Evolutionary conservation across 176 grass and related monocot genomes (phyloP).

Genomic region (Canna indica): DNA sequence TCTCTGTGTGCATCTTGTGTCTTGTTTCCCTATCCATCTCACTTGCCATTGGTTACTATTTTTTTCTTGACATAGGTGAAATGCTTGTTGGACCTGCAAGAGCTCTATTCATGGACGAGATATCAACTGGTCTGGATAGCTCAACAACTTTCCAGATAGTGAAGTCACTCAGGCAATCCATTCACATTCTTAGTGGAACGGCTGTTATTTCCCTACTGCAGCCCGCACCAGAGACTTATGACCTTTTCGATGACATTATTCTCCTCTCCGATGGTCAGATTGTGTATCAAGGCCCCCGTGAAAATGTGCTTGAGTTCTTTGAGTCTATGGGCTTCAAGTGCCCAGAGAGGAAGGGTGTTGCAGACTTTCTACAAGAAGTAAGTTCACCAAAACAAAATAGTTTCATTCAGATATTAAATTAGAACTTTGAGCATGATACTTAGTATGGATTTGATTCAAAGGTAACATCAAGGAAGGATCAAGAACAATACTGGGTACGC

Average conservation of each 20-base stretch:
- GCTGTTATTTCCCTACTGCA: conserved; percentile 79
- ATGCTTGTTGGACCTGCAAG: conserved; percentile 81
- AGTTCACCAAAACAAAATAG: background rate
- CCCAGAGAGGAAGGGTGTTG: conserved; percentile 79
- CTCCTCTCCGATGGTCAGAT: conserved; percentile 79
- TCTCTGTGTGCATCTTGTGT: background rate
- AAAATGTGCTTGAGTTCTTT: conserved; percentile 78
- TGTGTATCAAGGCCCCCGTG: conserved; percentile 73
- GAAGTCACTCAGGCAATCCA: conserved; percentile 70
- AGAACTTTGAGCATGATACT: background rate
- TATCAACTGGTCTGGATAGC: conserved; percentile 94
- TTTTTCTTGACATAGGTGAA: conserved; percentile 39
- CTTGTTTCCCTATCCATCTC: background rate
- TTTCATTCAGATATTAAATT: background rate
- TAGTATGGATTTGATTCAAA: conserved; percentile 3
- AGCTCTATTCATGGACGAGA: conserved; percentile 96
- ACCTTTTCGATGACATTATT: conserved; percentile 80
- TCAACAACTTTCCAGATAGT: conserved; percentile 96
- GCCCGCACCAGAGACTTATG: conserved; percentile 79
- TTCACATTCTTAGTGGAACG: conserved; percentile 78
- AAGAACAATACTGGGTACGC: conserved; percentile 62
- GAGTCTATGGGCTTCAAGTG: conserved; percentile 74
- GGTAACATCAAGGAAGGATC: conserved; percentile 76
- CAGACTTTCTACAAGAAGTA: conserved; percentile 96
- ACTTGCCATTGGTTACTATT: background rate